Evolutionary conservation across 371 early-diverging fungal genomes (phyloP), one percentile per base, ranked within the genome.

Genomic region (Ordospora pajunii): DNA sequence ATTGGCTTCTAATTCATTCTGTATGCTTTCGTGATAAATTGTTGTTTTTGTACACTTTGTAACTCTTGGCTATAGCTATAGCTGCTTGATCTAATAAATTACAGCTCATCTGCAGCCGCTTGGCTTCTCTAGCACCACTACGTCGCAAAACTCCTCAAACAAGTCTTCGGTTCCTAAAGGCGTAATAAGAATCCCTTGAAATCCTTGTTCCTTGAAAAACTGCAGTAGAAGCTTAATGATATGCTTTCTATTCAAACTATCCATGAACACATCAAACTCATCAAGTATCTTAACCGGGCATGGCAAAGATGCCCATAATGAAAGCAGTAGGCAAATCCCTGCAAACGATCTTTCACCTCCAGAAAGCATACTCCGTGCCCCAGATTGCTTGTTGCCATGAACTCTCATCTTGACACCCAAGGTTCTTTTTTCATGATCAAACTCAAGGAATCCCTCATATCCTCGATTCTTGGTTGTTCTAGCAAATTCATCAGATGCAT

Each of bases 201-300:
- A 62, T 9, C 78, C 14, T 19, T 70, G 68, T 19, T 70, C 45
- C 25, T 52, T 53, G 48, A 81, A 66, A 63, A 77, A 73, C 5
- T 83, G 80, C 40, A 81, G 42, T 32, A 85, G 64, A 9, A 58
- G 27, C n/a, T 79, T 46, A 17, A 85, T 73, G 19, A 82, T 78
- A 12, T 67, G 78, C 40, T 82, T 83, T 53, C 86, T 79, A 64
- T 84, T 85, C 19, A 79, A 52, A 42, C 68, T 51, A 58, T 88
- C 98, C 97, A 96, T 96, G 81, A 95, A 99, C 14, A 99, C 97
- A 85, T 98, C 99, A 87, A 94, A 99, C 87, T 99, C 99, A 85
- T 99, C 99, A 77, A 99, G 85, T 66, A 93, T 90, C 40, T 95
- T 87, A 54, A 99, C 88, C 2, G 97, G 94, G 22, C 92, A 90